phyloP scores from a whole-genome alignment of 2,329 filamentous ascomycete species.

The Botrytis deweyae region DNA sequence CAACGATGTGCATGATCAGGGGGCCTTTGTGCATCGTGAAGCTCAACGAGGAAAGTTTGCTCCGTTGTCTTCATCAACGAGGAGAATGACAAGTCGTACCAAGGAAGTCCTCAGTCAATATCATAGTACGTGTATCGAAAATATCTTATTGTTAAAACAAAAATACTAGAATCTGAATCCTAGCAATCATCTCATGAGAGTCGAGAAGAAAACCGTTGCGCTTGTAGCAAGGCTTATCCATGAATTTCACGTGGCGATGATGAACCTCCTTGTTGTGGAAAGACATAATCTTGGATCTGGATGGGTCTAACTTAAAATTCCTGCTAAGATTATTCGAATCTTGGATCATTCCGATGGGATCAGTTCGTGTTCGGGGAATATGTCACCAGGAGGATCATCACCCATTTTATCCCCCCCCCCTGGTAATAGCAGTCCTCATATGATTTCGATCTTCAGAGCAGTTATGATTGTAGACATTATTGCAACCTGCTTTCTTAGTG shows the following conservation, averaged over 20 bases:
- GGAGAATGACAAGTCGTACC: neutral
- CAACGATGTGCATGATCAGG: constrained; percentile 19
- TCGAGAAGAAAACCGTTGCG: constrained; percentile 20
- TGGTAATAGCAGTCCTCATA: constrained; percentile 10
- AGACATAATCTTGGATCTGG: neutral
- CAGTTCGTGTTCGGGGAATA: constrained; percentile 18
- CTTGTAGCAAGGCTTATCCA: constrained; percentile 21
- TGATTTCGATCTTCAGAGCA: constrained; percentile 9
- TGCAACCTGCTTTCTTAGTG: neutral
- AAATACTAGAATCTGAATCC: neutral
- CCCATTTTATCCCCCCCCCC: constrained; percentile 9
- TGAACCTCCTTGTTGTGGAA: neutral
- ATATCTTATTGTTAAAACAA: neutral
- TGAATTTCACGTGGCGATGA: constrained; percentile 20
- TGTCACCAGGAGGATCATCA: neutral
- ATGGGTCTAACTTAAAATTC: neutral
- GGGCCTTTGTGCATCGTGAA: constrained; percentile 14
- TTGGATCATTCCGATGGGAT: constrained; percentile 7
- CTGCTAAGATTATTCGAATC: constrained; percentile 8
- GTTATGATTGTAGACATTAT: neutral
- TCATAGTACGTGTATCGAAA: neutral
- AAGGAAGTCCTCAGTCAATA: neutral
- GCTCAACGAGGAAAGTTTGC: constrained; percentile 15
- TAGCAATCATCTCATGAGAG: neutral
- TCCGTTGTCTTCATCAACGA: constrained; percentile 4